These are phyloP conservation scores for Apiospora pterosperma DNA, from an alignment of 2,329 filamentous ascomycete genomes.

Conservation along the genomic window DNA sequence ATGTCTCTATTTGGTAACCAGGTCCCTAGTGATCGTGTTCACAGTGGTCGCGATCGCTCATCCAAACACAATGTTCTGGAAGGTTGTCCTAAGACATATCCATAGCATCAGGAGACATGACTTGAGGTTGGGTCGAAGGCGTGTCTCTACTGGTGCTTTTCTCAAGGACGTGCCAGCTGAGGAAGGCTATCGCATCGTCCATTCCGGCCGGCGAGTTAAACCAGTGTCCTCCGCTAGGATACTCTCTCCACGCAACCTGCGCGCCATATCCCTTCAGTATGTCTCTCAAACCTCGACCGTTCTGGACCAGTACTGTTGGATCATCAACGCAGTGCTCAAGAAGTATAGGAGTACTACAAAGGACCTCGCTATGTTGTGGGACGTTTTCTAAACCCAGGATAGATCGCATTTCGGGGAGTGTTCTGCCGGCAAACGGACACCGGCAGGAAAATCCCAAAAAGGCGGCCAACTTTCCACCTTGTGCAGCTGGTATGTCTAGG, in stretches of 20 bases:
- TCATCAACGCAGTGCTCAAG: constrained; percentile 46
- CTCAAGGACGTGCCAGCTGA: too few relatives aligned
- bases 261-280: constrained; percentile 34
- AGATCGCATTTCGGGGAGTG: constrained; percentile 20
- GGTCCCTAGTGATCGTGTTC: too few relatives aligned
- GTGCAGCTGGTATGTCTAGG: constrained; percentile 8
- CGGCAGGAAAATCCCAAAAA: constrained; percentile 23
- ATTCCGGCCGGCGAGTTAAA: constrained; percentile 40
- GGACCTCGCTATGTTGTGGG: constrained; percentile 20
- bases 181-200: constrained; percentile 36
- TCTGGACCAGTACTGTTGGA: constrained; percentile 33
- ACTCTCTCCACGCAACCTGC: constrained; percentile 38
- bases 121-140: too few relatives aligned
- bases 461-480: constrained; percentile 13
- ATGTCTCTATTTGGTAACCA: too few relatives aligned
- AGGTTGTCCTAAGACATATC: too few relatives aligned
- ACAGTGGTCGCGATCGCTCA: too few relatives aligned
- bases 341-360: constrained; percentile 40
- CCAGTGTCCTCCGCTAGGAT: constrained; percentile 41
- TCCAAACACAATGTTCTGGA: too few relatives aligned
- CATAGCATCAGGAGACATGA: too few relatives aligned
- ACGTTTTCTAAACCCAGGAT: constrained; percentile 17
- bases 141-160: too few relatives aligned
- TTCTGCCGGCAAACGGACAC: constrained; percentile 18
- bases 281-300: constrained; percentile 33